Conservation (phyloP, 495 filamentous ascomycete species). For the Sordaria brevicollis region DNA sequence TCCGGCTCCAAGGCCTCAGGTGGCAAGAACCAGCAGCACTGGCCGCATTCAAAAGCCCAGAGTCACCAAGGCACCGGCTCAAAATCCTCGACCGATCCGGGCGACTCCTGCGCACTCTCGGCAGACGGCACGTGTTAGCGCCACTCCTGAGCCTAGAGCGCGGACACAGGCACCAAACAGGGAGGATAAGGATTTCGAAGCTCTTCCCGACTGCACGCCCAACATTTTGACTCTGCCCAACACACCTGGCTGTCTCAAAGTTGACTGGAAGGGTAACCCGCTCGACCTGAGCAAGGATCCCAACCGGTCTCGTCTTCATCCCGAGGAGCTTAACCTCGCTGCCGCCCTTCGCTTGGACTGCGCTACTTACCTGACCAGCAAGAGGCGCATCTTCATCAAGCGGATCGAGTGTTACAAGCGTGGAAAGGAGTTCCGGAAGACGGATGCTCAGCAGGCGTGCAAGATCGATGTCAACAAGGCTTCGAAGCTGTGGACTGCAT, state of each 20-base stretch:
- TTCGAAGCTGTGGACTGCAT: conserved; percentile 88
- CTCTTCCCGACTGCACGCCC: conserved; percentile 70
- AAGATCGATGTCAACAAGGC: conserved; percentile 99
- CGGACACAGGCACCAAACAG: conserved; percentile 44
- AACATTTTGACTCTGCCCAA: conserved; percentile 52
- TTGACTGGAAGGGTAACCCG: conserved; percentile 77
- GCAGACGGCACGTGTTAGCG: conserved; percentile 31
- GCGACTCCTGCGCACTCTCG: conserved; percentile 15
- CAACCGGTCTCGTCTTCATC: conserved; percentile 64
- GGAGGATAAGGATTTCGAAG: conserved; percentile 80
- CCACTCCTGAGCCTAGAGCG: conserved; percentile 34
- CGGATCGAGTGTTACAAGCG: conserved; percentile 58
- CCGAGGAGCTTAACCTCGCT: conserved; percentile 69
- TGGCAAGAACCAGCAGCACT: conserved; percentile 38
- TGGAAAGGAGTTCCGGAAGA: conserved; percentile 89
- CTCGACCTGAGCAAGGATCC: conserved; percentile 74
- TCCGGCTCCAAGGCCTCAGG: conserved; percentile 9
- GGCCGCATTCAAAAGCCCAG: conserved; percentile 29
- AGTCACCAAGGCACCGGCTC: conserved; percentile 9
- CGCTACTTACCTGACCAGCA: conserved; percentile 88
- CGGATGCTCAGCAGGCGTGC: conserved; percentile 93
- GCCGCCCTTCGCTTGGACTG: conserved; percentile 74
- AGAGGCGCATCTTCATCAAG: conserved; percentile 81
- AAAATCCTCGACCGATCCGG: conserved; percentile 20
- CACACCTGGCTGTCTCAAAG: conserved; percentile 59